Evolutionary conservation across 2,329 filamentous ascomycete species (phyloP).

Genomic region (Cordyceps tenuipes): DNA sequence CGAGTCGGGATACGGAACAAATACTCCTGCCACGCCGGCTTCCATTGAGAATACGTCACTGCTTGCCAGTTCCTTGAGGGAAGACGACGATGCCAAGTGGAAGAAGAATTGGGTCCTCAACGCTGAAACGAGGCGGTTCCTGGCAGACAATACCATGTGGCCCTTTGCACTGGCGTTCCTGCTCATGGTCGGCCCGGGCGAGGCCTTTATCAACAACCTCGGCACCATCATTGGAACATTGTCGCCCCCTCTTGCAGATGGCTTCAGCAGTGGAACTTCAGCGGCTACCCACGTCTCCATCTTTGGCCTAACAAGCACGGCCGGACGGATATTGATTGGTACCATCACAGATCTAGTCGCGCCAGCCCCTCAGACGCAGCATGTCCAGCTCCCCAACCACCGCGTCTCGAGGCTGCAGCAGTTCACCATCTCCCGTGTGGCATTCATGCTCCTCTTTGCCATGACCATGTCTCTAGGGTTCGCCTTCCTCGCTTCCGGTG

Average conservation of each 20-base stretch:
- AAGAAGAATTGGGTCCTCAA: slow-evolving; percentile 92
- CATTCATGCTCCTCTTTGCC: slow-evolving; percentile 70
- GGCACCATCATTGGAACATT: slow-evolving; percentile 88
- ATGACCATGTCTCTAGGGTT: slow-evolving; percentile 68
- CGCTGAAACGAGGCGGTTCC: slow-evolving; percentile 76
- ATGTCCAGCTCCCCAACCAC: slow-evolving; percentile 37
- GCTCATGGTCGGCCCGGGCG: slow-evolving; percentile 87
- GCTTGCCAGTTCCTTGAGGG: slow-evolving; percentile 27
- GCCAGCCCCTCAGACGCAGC: slow-evolving; percentile 52
- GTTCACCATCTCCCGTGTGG: slow-evolving; percentile 65
- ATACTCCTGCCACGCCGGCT: slow-evolving; percentile 27
- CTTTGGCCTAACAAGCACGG: slow-evolving; percentile 79
- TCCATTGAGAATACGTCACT: slow-evolving; percentile 37
- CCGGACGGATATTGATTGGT: slow-evolving; percentile 84
- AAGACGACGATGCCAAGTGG: slow-evolving; percentile 42
- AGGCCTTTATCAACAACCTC: slow-evolving; percentile 96
- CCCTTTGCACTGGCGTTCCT: slow-evolving; percentile 85
- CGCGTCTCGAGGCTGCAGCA: slow-evolving; percentile 23
- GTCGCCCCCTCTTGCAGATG: slow-evolving; percentile 47
- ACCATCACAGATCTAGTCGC: slow-evolving; percentile 83
- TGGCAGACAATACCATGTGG: slow-evolving; percentile 93
- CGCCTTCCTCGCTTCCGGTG: slow-evolving; percentile 66
- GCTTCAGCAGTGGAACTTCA: slow-evolving; percentile 41
- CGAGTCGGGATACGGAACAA: slow-evolving; percentile 55
- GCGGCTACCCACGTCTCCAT: slow-evolving; percentile 87